phyloP scores from a whole-genome alignment of 108 stramenopile genomes.

The Stephanodiscus minutulus region DNA sequence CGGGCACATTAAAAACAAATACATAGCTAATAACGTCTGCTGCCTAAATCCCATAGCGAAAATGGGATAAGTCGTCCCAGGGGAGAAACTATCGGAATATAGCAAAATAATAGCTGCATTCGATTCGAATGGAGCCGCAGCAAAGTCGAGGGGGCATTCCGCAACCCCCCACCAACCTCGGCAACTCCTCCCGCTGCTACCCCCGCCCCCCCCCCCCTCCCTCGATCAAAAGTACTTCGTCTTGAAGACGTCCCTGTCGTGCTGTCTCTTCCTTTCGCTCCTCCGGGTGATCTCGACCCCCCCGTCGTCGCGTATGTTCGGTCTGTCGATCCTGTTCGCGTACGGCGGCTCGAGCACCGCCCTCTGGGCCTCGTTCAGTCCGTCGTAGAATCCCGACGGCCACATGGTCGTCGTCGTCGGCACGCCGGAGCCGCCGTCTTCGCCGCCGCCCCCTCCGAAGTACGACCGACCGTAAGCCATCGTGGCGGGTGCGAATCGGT shows the following conservation, averaged over 20 bases:
- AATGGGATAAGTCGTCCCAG: too few species aligned
- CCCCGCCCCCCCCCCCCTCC: background rate
- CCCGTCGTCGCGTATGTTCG: constrained; percentile 70
- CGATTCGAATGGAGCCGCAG: too few species aligned
- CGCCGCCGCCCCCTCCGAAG: constrained; percentile 73
- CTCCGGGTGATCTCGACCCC: constrained; percentile 68
- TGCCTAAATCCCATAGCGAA: too few species aligned
- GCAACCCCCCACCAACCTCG: too few species aligned
- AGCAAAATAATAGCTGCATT: too few species aligned
- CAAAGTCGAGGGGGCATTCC: too few species aligned
- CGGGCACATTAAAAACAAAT: too few species aligned
- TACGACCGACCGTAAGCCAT: constrained; percentile 87
- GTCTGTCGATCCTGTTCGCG: constrained; percentile 86
- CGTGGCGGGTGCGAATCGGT: constrained; percentile 84
- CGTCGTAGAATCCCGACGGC: constrained; percentile 81
- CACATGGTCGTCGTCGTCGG: constrained; percentile 40
- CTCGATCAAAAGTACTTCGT: constrained; percentile 88
- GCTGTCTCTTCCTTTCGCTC: constrained; percentile 76
- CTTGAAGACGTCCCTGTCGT: constrained; percentile 85
- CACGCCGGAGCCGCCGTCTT: background rate
- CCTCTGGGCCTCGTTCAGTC: constrained; percentile 73
- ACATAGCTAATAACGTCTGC: too few species aligned
- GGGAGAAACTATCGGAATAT: too few species aligned
- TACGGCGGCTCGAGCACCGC: constrained; percentile 92
- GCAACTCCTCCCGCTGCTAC: background rate